Conservation (phyloP, 495 filamentous ascomycete species). For the Tuber melanosporum region DNA sequence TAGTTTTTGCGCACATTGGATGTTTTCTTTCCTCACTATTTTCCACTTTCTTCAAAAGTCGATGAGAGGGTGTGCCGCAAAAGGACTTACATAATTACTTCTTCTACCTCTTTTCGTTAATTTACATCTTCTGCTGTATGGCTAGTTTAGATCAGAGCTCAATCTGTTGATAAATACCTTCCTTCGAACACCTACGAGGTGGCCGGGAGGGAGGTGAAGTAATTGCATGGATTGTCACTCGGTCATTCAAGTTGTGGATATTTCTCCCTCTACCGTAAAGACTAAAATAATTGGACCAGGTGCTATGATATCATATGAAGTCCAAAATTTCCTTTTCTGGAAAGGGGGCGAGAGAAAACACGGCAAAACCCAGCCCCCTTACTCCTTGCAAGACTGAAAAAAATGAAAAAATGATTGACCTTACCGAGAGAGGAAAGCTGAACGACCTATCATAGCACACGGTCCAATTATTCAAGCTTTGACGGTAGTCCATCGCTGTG, state of each 20-base stretch:
- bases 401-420: too few relatives aligned
- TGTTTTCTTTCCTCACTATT: not conserved
- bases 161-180: not conserved
- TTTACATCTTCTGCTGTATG: not conserved
- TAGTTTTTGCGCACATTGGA: not conserved
- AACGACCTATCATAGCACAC: too few relatives aligned
- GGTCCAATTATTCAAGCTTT: too few relatives aligned
- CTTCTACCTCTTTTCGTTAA: not conserved
- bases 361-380: too few relatives aligned
- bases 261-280: not conserved
- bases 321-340: too few relatives aligned
- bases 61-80: not conserved
- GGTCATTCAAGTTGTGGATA: not conserved
- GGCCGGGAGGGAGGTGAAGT: not conserved
- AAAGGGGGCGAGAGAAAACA: too few relatives aligned
- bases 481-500: not conserved
- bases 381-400: too few relatives aligned
- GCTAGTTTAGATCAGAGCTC: not conserved
- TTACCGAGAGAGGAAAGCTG: too few relatives aligned
- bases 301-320: too few relatives aligned
- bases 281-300: too few relatives aligned
- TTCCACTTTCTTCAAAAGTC: not conserved
- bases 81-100: not conserved
- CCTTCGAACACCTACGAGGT: not conserved
- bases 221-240: not conserved